Evolutionary conservation across 306 rosid species (phyloP).

Genomic region (Inga laurina): DNA sequence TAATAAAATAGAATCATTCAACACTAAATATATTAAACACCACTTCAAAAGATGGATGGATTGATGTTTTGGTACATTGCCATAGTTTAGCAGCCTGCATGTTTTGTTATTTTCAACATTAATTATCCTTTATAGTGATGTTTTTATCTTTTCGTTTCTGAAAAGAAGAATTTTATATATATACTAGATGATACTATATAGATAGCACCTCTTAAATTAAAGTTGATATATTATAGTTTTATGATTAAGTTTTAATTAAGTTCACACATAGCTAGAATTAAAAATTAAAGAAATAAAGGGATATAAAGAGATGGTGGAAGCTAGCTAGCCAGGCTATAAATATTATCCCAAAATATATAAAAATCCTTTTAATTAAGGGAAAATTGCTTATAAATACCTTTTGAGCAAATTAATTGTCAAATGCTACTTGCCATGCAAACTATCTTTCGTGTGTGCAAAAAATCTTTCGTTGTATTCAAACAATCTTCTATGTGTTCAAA

Average conservation of each 20-base stretch:
- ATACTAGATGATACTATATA: neutral
- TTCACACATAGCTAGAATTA: neutral
- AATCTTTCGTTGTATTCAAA: too few species aligned
- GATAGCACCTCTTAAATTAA: neutral
- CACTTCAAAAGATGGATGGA: neutral
- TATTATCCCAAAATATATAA: neutral
- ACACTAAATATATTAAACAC: neutral
- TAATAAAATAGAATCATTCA: neutral
- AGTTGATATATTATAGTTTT: neutral
- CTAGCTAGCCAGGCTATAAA: neutral
- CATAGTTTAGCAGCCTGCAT: neutral
- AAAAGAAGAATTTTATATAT: neutral
- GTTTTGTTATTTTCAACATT: neutral
- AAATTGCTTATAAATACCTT: too few species aligned
- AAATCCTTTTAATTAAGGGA: neutral
- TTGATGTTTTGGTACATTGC: neutral
- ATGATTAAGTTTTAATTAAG: neutral
- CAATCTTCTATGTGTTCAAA: too few species aligned
- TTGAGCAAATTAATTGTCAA: too few species aligned
- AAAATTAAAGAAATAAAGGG: neutral
- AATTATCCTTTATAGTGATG: neutral
- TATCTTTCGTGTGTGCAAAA: too few species aligned
- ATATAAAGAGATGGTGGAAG: neutral
- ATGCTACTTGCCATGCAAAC: too few species aligned
- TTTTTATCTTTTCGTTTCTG: neutral